phyloP scores from a whole-genome alignment of 2,329 filamentous ascomycete genomes.

The Tolypocladium cylindrosporum region DNA sequence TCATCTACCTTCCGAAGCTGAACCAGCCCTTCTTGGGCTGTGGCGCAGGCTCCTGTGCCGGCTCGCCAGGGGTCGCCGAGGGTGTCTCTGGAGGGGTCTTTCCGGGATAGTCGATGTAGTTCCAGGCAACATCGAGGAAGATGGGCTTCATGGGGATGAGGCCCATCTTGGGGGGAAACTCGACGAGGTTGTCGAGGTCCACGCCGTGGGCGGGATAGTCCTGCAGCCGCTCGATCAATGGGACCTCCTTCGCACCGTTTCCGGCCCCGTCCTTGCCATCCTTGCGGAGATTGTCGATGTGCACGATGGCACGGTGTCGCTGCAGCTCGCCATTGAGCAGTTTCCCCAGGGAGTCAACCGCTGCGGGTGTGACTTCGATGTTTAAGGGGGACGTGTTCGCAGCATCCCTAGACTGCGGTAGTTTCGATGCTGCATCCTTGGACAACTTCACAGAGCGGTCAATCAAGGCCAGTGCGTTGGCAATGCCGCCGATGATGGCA shows the following conservation, averaged over 20 bases:
- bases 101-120: constrained; percentile 87
- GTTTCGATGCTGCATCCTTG: constrained; percentile 38
- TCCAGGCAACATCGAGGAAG: constrained; percentile 95
- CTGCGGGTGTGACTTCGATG: constrained; percentile 53
- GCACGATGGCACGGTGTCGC: constrained; percentile 76
- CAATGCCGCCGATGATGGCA: constrained; percentile 57
- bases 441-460: constrained; percentile 59
- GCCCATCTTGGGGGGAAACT: constrained; percentile 75
- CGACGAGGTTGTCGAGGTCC: constrained; percentile 71
- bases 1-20: constrained; percentile 47
- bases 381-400: constrained; percentile 39
- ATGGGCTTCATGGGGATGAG: constrained; percentile 86
- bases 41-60: constrained; percentile 24
- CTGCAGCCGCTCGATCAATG: constrained; percentile 64
- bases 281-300: constrained; percentile 59
- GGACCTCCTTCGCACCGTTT: constrained; percentile 20
- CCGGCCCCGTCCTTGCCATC: constrained; percentile 31
- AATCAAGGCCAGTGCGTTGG: constrained; percentile 79
- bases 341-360: constrained; percentile 47
- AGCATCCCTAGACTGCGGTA: constrained; percentile 26
- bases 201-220: constrained; percentile 64
- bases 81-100: constrained; percentile 27
- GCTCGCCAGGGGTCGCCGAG: constrained; percentile 25
- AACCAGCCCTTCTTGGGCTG: constrained; percentile 64
- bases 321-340: constrained; percentile 64